Percentiles rank a stretch among this genome's conserved stretches.
Conservation (phyloP, 2,329 filamentous ascomycete species). For the Endoconidiophora laricicola region DNA sequence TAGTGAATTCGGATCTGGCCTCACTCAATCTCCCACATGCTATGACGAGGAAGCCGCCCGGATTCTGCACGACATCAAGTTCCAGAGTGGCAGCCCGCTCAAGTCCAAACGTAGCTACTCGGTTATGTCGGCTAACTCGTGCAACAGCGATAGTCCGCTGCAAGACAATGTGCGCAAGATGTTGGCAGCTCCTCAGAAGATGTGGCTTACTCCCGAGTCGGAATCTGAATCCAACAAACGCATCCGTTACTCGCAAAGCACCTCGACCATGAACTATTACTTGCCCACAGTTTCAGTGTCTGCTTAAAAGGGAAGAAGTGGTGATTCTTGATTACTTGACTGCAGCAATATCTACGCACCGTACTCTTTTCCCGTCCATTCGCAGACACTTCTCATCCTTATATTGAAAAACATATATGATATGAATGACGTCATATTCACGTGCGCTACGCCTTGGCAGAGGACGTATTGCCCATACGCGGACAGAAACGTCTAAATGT, state of each 20-base stretch:
- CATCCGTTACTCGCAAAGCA: not conserved
- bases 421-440: too few relatives aligned
- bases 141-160: constrained; percentile 40
- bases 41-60: constrained; percentile 5
- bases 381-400: not conserved
- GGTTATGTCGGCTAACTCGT: constrained; percentile 20
- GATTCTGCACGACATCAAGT: constrained; percentile 8
- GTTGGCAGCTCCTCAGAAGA: constrained; percentile 24
- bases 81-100: not conserved
- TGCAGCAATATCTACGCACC: too few relatives aligned
- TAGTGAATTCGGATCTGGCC: not conserved
- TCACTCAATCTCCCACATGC: not conserved
- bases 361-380: not conserved
- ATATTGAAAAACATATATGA: not conserved
- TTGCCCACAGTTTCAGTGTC: not conserved
- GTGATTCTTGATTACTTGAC: too few relatives aligned
- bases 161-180: constrained; percentile 54
- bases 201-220: constrained; percentile 22
- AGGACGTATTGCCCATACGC: too few relatives aligned
- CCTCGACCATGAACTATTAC: not conserved
- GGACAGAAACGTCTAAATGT: too few relatives aligned
- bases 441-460: too few relatives aligned
- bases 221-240: constrained; percentile 1
- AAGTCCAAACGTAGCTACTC: constrained; percentile 7
- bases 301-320: too few relatives aligned